These are phyloP conservation scores for Microcyclosporella mali DNA, from an alignment of 2,329 filamentous ascomycete species.

Conservation along the genomic window DNA sequence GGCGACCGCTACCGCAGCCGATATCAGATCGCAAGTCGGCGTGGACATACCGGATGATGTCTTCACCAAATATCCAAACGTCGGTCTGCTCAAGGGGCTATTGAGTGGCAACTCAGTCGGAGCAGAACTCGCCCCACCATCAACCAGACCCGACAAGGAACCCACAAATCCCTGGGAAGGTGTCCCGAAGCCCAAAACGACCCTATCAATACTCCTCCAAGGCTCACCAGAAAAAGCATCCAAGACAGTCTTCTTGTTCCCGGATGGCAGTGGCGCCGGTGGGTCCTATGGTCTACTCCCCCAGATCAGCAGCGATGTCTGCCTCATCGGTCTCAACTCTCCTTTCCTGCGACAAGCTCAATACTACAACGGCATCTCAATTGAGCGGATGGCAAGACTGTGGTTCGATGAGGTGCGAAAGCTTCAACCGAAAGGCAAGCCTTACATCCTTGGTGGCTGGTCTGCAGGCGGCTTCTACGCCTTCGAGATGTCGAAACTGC, in stretches of 20 bases:
- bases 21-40: slow-evolving; percentile 21
- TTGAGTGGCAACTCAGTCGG: slow-evolving; percentile 8
- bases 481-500: slow-evolving; percentile 34
- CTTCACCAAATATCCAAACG: slow-evolving; percentile 22
- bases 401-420: slow-evolving; percentile 32
- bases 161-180: slow-evolving; percentile 27
- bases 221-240: slow-evolving; percentile 15
- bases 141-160: slow-evolving; percentile 4
- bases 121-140: neutral
- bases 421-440: slow-evolving; percentile 43
- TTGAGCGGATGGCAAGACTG: slow-evolving; percentile 24
- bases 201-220: slow-evolving; percentile 24
- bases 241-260: slow-evolving; percentile 32
- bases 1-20: slow-evolving; percentile 24
- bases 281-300: slow-evolving; percentile 37
- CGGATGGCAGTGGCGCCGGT: slow-evolving; percentile 45
- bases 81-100: slow-evolving; percentile 21
- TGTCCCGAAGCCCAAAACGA: slow-evolving; percentile 28
- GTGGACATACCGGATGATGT: slow-evolving; percentile 18
- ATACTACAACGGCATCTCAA: slow-evolving; percentile 23
- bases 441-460: slow-evolving; percentile 66
- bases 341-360: slow-evolving; percentile 26
- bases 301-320: slow-evolving; percentile 40
- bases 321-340: slow-evolving; percentile 40
- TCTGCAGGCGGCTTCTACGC: slow-evolving; percentile 70